These are phyloP conservation scores for Papiliotrema terrestris DNA, from an alignment of 1,284 basidiomycete genomes.

Conservation along the genomic window DNA sequence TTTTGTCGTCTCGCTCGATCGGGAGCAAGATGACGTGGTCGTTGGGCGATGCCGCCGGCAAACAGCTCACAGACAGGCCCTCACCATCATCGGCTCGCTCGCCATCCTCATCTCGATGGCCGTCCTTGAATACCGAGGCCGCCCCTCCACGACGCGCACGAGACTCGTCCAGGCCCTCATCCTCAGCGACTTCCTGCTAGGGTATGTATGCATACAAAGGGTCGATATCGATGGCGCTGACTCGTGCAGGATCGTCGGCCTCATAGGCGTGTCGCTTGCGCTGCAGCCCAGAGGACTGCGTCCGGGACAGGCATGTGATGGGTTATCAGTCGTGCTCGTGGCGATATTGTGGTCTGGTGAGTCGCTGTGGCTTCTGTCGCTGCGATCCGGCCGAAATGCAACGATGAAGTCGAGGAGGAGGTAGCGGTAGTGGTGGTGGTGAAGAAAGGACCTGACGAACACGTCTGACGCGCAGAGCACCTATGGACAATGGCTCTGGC, in stretches of 20 bases:
- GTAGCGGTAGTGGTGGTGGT: too few relatives aligned
- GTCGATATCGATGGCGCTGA: background rate
- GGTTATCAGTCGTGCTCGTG: slow-evolving; percentile 40
- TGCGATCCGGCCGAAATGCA: background rate
- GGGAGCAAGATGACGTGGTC: too few relatives aligned
- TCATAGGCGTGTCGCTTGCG: slow-evolving; percentile 30
- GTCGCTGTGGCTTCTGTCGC: slow-evolving; percentile 3
- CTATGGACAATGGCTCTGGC: slow-evolving; percentile 48
- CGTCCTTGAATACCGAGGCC: slow-evolving; percentile 32
- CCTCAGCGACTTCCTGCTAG: slow-evolving; percentile 43
- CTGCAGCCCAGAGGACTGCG: slow-evolving; percentile 20
- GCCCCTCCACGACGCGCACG: slow-evolving; percentile 43
- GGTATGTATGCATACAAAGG: too few relatives aligned
- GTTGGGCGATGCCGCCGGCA: background rate
- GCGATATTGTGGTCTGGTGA: slow-evolving; percentile 40
- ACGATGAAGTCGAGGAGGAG: too few relatives aligned
- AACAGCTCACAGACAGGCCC: slow-evolving; percentile 11
- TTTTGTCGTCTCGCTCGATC: too few relatives aligned
- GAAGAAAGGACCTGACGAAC: too few relatives aligned
- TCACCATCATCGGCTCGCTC: slow-evolving; percentile 37
- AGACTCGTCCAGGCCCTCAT: slow-evolving; percentile 46
- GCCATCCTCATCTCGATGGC: slow-evolving; percentile 33
- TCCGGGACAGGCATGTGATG: slow-evolving; percentile 37
- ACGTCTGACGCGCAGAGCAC: slow-evolving; percentile 33
- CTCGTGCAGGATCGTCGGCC: slow-evolving; percentile 22